phyloP scores from a whole-genome alignment of 495 filamentous ascomycete genomes.

The Staphylotrichum longicolle region DNA sequence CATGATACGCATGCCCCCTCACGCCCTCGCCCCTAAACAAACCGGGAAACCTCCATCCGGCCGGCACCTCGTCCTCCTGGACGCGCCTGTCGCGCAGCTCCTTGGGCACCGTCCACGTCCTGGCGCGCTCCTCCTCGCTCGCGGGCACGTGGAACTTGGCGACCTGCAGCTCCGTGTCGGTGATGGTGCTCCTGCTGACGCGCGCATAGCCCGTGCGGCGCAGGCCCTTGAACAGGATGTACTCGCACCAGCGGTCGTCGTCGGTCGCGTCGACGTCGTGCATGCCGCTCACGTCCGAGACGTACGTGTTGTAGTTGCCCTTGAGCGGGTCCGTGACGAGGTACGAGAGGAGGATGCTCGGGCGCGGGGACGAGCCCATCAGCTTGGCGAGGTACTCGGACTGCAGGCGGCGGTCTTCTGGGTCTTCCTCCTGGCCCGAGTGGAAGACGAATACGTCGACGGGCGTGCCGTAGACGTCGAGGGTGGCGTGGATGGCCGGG shows the following conservation, averaged over 20 bases:
- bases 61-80: constrained; percentile 66
- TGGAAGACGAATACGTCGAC: constrained; percentile 98
- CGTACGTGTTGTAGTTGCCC: constrained; percentile 97
- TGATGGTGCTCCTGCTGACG: constrained; percentile 85
- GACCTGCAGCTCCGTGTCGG: constrained; percentile 96
- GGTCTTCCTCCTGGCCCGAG: constrained; percentile 97
- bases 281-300: constrained; percentile 84
- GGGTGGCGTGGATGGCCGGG: constrained; percentile 91
- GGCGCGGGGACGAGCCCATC: constrained; percentile 80
- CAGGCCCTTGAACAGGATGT: constrained; percentile 91
- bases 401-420: constrained; percentile 88
- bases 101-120: constrained; percentile 35
- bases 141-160: constrained; percentile 91
- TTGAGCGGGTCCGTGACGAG: constrained; percentile 85
- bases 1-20: constrained; percentile 89
- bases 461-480: constrained; percentile 86
- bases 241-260: constrained; percentile 99
- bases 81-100: constrained; percentile 40
- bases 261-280: constrained; percentile 90
- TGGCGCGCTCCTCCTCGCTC: constrained; percentile 56
- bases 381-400: constrained; percentile 80
- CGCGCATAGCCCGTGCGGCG: constrained; percentile 86
- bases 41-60: constrained; percentile 78
- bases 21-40: constrained; percentile 85
- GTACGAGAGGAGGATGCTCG: constrained; percentile 83